phyloP scores from a whole-genome alignment of 2,329 filamentous ascomycete genomes.

The Parascedosporium putredinis region DNA sequence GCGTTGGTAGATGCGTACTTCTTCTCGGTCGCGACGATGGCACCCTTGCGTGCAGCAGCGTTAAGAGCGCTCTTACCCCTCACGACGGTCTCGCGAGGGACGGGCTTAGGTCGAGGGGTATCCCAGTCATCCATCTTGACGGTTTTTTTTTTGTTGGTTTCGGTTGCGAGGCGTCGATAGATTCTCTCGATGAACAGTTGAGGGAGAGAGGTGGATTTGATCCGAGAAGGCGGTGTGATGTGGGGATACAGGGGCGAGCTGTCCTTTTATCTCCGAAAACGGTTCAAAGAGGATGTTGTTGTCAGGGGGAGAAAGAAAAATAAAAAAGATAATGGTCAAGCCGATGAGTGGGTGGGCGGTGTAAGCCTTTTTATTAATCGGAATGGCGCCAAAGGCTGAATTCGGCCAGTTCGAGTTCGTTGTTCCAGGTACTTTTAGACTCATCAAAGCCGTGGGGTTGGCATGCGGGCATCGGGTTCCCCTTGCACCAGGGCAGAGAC shows the following conservation, averaged over 20 bases:
- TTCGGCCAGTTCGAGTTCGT: not conserved
- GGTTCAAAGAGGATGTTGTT: not conserved
- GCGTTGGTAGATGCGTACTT: constrained; percentile 67
- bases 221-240: not conserved
- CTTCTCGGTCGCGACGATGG: constrained; percentile 80
- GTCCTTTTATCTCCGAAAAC: not conserved
- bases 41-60: constrained; percentile 73
- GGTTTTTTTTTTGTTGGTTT: constrained; percentile 14
- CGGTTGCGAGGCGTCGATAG: constrained; percentile 17
- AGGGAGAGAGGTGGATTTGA: constrained; percentile 2
- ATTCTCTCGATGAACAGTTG: constrained; percentile 8
- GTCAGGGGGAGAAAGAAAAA: not conserved
- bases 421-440: not conserved
- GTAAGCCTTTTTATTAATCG: constrained; percentile 2
- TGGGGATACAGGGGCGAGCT: not conserved
- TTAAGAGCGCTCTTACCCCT: constrained; percentile 77
- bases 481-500: not conserved
- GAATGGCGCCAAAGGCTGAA: not conserved
- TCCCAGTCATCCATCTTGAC: constrained; percentile 76
- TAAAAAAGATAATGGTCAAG: not conserved
- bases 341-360: not conserved
- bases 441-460: too few species aligned
- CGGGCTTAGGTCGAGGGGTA: constrained; percentile 72
- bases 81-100: constrained; percentile 74
- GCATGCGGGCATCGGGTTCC: not conserved